Conservation (phyloP, 495 filamentous ascomycete genomes). For the Elaphomyces granulatus region DNA sequence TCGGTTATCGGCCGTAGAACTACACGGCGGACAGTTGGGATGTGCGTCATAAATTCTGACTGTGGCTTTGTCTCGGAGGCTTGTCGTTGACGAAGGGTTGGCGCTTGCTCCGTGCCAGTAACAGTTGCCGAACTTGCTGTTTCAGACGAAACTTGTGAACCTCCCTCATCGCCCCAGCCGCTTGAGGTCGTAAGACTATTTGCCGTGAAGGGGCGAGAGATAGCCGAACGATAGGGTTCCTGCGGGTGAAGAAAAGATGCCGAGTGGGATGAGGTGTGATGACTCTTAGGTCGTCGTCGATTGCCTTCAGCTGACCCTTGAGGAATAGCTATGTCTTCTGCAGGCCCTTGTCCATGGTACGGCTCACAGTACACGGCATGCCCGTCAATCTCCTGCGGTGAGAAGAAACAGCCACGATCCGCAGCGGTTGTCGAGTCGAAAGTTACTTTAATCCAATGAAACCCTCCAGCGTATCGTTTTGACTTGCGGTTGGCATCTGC, state of each 20-base stretch:
- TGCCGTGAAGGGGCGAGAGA: slow-evolving; percentile 34
- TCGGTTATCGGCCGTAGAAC: slow-evolving; percentile 36
- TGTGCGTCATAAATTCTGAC: slow-evolving; percentile 37
- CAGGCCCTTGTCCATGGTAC: slow-evolving; percentile 56
- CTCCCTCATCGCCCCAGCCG: slow-evolving; percentile 14
- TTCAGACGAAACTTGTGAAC: slow-evolving; percentile 23
- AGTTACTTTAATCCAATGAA: slow-evolving; percentile 86
- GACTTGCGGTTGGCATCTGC: slow-evolving; percentile 57
- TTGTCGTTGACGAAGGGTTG: slow-evolving; percentile 20
- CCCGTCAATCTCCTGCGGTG: slow-evolving; percentile 63
- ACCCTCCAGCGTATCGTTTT: slow-evolving; percentile 59
- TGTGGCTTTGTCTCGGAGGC: slow-evolving; percentile 17
- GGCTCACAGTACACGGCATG: slow-evolving; percentile 64
- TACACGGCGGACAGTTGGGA: slow-evolving; percentile 38
- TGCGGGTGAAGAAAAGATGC: slow-evolving; percentile 25
- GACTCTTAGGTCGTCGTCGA: slow-evolving; percentile 5
- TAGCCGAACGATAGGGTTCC: slow-evolving; percentile 25
- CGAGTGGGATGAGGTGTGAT: slow-evolving; percentile 17
- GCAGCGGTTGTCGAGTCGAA: slow-evolving; percentile 73
- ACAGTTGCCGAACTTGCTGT: slow-evolving; percentile 50
- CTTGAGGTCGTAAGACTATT: slow-evolving; percentile 18
- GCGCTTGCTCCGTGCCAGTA: slow-evolving; percentile 21
- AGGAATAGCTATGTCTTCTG: slow-evolving; percentile 46
- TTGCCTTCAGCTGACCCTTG: slow-evolving; percentile 24
- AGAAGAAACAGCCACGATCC: slow-evolving; percentile 57